Evolutionary conservation across 2,329 filamentous ascomycete genomes (phyloP).

Genomic region (Xylaria sp.): DNA sequence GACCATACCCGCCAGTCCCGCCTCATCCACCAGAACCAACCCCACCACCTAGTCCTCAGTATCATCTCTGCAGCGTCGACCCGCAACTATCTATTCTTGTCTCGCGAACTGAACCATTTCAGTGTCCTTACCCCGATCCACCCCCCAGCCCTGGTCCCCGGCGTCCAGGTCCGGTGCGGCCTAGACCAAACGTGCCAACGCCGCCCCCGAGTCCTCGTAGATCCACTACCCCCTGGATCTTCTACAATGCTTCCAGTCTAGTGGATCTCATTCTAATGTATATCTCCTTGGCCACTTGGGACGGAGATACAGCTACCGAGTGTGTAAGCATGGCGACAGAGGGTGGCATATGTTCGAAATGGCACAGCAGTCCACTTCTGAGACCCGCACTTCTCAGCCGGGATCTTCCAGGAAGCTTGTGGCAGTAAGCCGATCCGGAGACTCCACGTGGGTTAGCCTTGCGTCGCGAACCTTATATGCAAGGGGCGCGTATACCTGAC

Average conservation of each 20-base stretch:
- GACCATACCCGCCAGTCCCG: slow-evolving; percentile 42
- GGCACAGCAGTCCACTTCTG: not conserved
- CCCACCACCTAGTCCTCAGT: slow-evolving; percentile 46
- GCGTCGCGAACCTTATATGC: not conserved
- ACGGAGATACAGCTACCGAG: not conserved
- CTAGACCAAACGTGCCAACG: slow-evolving; percentile 44
- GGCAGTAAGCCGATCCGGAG: not conserved
- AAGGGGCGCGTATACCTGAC: not conserved
- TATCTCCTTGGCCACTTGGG: slow-evolving; percentile 7
- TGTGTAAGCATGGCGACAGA: not conserved
- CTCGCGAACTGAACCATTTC: slow-evolving; percentile 22
- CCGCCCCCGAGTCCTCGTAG: slow-evolving; percentile 46
- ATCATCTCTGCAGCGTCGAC: slow-evolving; percentile 10
- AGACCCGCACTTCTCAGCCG: not conserved
- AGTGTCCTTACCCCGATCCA: slow-evolving; percentile 41
- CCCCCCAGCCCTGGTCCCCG: slow-evolving; percentile 41
- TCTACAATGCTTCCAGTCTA: slow-evolving; percentile 1
- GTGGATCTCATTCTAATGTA: slow-evolving; percentile 1
- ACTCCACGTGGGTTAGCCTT: not conserved
- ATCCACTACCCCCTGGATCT: slow-evolving; percentile 9
- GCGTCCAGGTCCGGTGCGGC: slow-evolving; percentile 43
- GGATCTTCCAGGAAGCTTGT: not conserved
- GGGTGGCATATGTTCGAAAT: not conserved
- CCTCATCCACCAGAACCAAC: slow-evolving; percentile 46
- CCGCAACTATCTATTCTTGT: slow-evolving; percentile 33